A percentile compares a stretch with the other conserved stretches of the same genome.
Conservation (phyloP, 2,329 filamentous ascomycete genomes). For the Balansia obtecta region DNA sequence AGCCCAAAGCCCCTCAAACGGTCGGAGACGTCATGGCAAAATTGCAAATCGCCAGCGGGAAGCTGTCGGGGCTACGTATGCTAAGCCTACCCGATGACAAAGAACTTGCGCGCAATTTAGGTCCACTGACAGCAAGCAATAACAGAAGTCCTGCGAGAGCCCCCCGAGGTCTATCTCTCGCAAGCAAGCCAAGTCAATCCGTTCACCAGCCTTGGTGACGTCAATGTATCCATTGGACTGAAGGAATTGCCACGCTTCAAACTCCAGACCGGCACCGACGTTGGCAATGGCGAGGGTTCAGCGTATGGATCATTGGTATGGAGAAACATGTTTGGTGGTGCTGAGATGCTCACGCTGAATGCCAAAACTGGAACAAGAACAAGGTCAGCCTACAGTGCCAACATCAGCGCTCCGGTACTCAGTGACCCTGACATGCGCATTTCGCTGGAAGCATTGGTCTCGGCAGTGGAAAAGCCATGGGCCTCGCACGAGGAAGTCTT, state of each 20-base stretch:
- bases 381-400: conserved; percentile 79
- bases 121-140: conserved; percentile 14
- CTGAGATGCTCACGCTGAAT: conserved; percentile 78
- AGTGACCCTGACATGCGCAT: conserved; percentile 73
- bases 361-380: conserved; percentile 84
- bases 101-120: conserved; percentile 7
- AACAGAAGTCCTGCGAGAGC: conserved; percentile 74
- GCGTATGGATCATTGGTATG: conserved; percentile 79
- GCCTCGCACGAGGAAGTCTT: conserved; percentile 87
- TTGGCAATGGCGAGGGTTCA: conserved; percentile 87
- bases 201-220: conserved; percentile 58
- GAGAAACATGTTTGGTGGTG: conserved; percentile 89
- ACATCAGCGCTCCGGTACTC: conserved; percentile 69
- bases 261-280: conserved; percentile 87
- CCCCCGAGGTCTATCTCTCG: conserved; percentile 73
- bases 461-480: conserved; percentile 80
- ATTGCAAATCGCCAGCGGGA: conserved; percentile 57
- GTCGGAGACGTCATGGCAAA: conserved; percentile 67
- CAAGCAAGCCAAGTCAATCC: conserved; percentile 57
- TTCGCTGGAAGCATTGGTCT: conserved; percentile 69
- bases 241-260: conserved; percentile 73
- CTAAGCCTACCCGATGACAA: not conserved
- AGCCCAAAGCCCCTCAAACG: conserved; percentile 57
- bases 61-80: conserved; percentile 70
- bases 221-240: conserved; percentile 74